Evolutionary conservation across 106 monocot species (phyloP), one percentile per base, ranked within the genome.

Genomic region (Agapanthus africanus): DNA sequence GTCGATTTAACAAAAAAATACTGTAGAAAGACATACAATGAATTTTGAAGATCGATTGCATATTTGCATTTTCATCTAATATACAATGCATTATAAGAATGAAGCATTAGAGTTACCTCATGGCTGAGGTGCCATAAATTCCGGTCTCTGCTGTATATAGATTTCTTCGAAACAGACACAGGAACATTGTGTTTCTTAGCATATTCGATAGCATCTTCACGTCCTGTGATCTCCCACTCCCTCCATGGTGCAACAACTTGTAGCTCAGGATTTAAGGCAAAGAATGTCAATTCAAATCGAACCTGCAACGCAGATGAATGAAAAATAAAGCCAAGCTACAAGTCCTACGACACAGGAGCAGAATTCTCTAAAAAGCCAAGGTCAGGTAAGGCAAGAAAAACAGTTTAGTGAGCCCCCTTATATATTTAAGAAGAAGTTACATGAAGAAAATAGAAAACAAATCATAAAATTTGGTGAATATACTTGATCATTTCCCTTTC

Each of bases 401-500:
- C n/a, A n/a, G n/a, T n/a, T n/a, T n/a, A n/a, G n/a, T n/a, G n/a
- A n/a, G n/a, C n/a, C n/a, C n/a, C n/a, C n/a, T n/a, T n/a, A n/a
- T n/a, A n/a, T n/a, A n/a, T n/a, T n/a, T n/a, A n/a, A 11, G 37
- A 21, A 44, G 15, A 37, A 68, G 14, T 61, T 27, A 70, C 56
- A 68, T 21, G 7, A 51, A 4, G n/a, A 34, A 32, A 18, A 19
- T 51, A 63, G 10, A 71, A 70, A 28, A 70, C 40, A 69, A 62
- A 22, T n/a, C n/a, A 18, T 69, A 32, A 10, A 50, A 33, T 2
- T 23, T 54, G 62, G 62, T 54, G 3, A 6, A 40, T 33, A 64
- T 61, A 92, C 97, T 92, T 99, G 92, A 87, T 99, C 97, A 61
- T 99, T 99, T 52, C 97, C 97, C 70, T 99, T 92, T 57, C 97